Evolutionary conservation across 495 filamentous ascomycete species (phyloP), one percentile per base, ranked within the genome.

Genomic region (Aspergillus ostianus): DNA sequence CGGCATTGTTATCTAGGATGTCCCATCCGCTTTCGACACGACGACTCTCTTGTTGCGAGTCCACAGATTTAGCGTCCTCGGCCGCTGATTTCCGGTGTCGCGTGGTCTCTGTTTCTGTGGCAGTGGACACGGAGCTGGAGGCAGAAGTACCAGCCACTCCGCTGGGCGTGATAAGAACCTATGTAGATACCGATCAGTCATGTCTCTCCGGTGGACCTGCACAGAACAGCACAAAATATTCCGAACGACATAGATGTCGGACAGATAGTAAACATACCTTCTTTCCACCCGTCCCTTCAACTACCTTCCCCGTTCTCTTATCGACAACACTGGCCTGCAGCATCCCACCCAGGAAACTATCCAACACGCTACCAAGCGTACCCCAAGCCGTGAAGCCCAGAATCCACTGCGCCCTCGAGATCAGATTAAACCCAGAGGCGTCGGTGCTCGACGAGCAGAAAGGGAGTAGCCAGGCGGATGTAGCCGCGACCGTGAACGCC

Each of bases 271-370:
- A 21, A 58, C 66, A 66, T 53, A 95, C 94, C 67, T 90, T 92
- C 60, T 80, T 73, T 5, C 94, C 94, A 29, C 92, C 92, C 17
- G 84, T 84, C 2, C 92, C 93, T 73, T 98, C 94, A 2, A 98
- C 85, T 27, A 98, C 82, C 78, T 93, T 93, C 29, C 91, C 92
- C 1, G 82, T 89, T 55, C 87, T 76, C 45, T 87, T 83, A 66
- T 98, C 94, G 23, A 92, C 83, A 2, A 98, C 92, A 62, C 88
- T 96, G 20, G 87, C 85, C 71, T 98, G 94, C 46, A 96, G 77
- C 63, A 91, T 74, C 4, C 90, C 94, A 10, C 94, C 94, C 0
- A 98, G 82, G 0, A 95, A 71, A 56, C 90, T 93, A 72, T 98
- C 94, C 13, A 98, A 69, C 0, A 97, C 70, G 67, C 88, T 93